These are phyloP conservation scores for Fusarium sp. DNA, from an alignment of 2,329 filamentous ascomycete genomes.

Conservation along the genomic window DNA sequence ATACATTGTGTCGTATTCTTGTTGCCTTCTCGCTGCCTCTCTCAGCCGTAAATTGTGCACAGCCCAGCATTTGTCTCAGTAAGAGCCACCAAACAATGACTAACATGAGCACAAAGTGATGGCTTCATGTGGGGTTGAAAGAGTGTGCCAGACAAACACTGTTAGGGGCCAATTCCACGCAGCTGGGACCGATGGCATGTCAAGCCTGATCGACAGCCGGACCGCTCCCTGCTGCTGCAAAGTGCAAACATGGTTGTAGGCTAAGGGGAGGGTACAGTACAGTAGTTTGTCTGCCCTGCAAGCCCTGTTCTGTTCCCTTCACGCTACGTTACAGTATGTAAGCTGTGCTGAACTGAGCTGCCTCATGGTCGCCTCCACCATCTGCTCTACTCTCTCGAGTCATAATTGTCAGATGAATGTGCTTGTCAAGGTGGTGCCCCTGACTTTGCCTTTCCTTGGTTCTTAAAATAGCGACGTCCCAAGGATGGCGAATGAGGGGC, in stretches of 20 bases:
- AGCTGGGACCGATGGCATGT: slow-evolving; percentile 7
- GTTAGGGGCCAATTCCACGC: slow-evolving; percentile 21
- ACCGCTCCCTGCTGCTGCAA: slow-evolving; percentile 41
- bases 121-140: slow-evolving; percentile 27
- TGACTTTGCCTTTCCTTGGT: slow-evolving; percentile 45
- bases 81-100: slow-evolving; percentile 12
- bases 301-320: not conserved
- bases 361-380: slow-evolving; percentile 11
- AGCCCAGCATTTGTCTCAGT: slow-evolving; percentile 32
- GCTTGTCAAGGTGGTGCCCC: slow-evolving; percentile 43
- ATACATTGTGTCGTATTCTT: slow-evolving; percentile 16
- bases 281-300: slow-evolving; percentile 8
- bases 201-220: slow-evolving; percentile 42
- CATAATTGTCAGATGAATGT: slow-evolving; percentile 17
- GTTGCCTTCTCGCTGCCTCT: not conserved
- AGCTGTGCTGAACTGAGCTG: not conserved
- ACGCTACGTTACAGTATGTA: not conserved
- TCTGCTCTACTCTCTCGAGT: slow-evolving; percentile 1
- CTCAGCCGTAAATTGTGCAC: slow-evolving; percentile 19
- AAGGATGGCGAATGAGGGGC: slow-evolving; percentile 18
- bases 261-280: not conserved
- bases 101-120: slow-evolving; percentile 21
- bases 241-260: slow-evolving; percentile 31
- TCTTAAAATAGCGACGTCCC: slow-evolving; percentile 43
- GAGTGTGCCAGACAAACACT: slow-evolving; percentile 14